A percentile compares a stretch with the other conserved stretches of the same genome.
Evolutionary conservation across 1,284 basidiomycete species (phyloP).

Genomic region (Ustilago esculenta): DNA sequence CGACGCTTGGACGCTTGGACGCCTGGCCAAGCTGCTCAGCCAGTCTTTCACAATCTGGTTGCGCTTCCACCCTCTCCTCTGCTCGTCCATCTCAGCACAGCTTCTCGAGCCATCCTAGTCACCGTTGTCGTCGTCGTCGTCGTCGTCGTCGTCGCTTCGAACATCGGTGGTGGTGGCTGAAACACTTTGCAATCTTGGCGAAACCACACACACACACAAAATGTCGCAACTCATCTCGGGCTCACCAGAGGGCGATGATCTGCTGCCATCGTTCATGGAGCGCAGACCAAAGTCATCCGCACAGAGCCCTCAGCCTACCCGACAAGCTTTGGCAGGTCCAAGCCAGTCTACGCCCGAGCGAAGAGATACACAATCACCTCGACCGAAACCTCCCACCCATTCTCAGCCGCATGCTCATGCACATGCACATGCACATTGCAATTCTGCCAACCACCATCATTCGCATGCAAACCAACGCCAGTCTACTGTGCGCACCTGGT

Average conservation of each 20-base stretch:
- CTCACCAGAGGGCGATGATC: slow-evolving; percentile 39
- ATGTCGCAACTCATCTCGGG: slow-evolving; percentile 43
- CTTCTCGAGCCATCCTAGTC: too few species aligned
- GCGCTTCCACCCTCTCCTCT: too few species aligned
- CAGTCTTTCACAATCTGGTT: too few species aligned
- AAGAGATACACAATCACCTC: slow-evolving; percentile 18
- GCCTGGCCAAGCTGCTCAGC: too few species aligned
- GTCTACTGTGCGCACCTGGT: slow-evolving; percentile 10
- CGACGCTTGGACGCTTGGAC: too few species aligned
- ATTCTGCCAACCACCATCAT: too few species aligned
- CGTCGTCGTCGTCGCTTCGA: too few species aligned
- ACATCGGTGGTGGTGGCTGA: too few species aligned
- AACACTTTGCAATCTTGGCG: too few species aligned
- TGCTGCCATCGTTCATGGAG: slow-evolving; percentile 40
- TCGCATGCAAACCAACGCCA: not conserved
- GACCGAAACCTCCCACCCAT: not conserved
- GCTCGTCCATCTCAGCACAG: too few species aligned
- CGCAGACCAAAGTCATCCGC: slow-evolving; percentile 8
- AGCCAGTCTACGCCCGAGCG: slow-evolving; percentile 14
- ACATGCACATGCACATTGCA: slow-evolving; percentile 5
- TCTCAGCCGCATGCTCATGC: slow-evolving; percentile 6
- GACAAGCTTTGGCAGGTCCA: slow-evolving; percentile 19
- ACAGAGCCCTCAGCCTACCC: too few species aligned
- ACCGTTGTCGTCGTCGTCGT: too few species aligned
- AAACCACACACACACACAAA: not conserved